Percentiles rank a stretch among this genome's conserved stretches.
phyloP scores from a whole-genome alignment of 2,329 filamentous ascomycete genomes.

The Curvularia lunata region DNA sequence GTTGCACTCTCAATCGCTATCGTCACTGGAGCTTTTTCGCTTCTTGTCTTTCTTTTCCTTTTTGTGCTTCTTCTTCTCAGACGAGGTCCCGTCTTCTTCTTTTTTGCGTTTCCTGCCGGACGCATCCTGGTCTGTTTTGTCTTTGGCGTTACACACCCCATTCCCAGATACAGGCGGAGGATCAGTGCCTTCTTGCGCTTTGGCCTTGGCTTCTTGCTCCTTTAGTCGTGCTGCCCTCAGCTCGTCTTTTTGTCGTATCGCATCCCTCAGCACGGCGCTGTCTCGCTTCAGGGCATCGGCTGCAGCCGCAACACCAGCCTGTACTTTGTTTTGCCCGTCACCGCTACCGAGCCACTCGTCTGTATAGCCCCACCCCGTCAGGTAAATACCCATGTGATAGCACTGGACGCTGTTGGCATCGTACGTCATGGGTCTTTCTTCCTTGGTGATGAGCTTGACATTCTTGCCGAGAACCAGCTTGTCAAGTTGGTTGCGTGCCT shows the following conservation, averaged over 20 bases:
- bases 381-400: conserved; percentile 68
- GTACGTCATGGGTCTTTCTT: conserved; percentile 61
- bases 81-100: background rate
- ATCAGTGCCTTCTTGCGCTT: conserved; percentile 8
- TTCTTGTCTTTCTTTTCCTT: conserved; percentile 25
- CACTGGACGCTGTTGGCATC: conserved; percentile 59
- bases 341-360: conserved; percentile 68
- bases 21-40: conserved; percentile 8
- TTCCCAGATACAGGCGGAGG: conserved; percentile 2
- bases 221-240: conserved; percentile 22
- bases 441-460: conserved; percentile 53
- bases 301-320: conserved; percentile 73
- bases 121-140: background rate
- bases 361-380: conserved; percentile 72
- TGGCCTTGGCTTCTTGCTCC: conserved; percentile 24
- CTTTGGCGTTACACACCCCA: conserved; percentile 33
- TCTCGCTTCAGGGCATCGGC: conserved; percentile 62
- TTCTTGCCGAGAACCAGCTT: conserved; percentile 42
- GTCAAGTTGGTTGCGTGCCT: conserved; percentile 50
- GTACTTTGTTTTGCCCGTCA: conserved; percentile 69
- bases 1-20: background rate
- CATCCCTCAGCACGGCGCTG: conserved; percentile 23
- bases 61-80: conserved; percentile 25
- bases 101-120: conserved; percentile 17
- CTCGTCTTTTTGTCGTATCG: conserved; percentile 31